phyloP scores from a whole-genome alignment of 176 grass and related monocot genomes.

The Cenchrus purpureus region DNA sequence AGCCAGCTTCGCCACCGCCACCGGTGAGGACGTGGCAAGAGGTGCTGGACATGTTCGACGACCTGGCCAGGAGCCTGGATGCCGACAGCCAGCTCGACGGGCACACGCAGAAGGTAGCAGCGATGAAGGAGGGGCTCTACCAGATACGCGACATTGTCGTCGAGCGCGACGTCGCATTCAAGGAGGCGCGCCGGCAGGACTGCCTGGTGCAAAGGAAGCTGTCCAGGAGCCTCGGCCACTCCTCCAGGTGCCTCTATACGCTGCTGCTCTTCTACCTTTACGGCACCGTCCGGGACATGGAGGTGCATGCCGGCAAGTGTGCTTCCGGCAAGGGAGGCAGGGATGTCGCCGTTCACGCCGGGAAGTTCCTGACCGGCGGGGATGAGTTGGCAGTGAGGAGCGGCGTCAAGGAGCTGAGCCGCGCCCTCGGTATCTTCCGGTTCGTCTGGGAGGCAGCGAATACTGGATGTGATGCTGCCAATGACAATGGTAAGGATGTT shows the following conservation, averaged over 20 bases:
- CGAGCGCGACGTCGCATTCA: constrained; percentile 72
- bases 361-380: constrained; percentile 41
- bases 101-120: constrained; percentile 65
- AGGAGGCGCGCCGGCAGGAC: constrained; percentile 77
- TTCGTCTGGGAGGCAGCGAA: constrained; percentile 78
- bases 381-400: constrained; percentile 52
- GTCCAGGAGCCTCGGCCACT: constrained; percentile 74
- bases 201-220: constrained; percentile 75
- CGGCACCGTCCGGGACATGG: constrained; percentile 65
- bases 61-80: constrained; percentile 62
- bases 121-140: constrained; percentile 77
- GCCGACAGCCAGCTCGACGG: constrained; percentile 39
- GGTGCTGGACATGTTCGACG: constrained; percentile 78
- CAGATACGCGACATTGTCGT: constrained; percentile 71
- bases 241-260: constrained; percentile 75
- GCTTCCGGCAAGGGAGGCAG: constrained; percentile 37
- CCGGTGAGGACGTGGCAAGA: constrained; percentile 74
- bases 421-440: constrained; percentile 56
- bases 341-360: constrained; percentile 48
- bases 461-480: background rate
- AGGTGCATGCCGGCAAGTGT: constrained; percentile 52
- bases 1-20: constrained; percentile 25
- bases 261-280: constrained; percentile 86
- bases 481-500: constrained; percentile 20
- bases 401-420: constrained; percentile 62